A percentile compares a stretch with the other conserved stretches of the same genome.
These are phyloP conservation scores for Scalesia atractyloides DNA, from an alignment of 129 eudicot genomes.

Conservation along the genomic window DNA sequence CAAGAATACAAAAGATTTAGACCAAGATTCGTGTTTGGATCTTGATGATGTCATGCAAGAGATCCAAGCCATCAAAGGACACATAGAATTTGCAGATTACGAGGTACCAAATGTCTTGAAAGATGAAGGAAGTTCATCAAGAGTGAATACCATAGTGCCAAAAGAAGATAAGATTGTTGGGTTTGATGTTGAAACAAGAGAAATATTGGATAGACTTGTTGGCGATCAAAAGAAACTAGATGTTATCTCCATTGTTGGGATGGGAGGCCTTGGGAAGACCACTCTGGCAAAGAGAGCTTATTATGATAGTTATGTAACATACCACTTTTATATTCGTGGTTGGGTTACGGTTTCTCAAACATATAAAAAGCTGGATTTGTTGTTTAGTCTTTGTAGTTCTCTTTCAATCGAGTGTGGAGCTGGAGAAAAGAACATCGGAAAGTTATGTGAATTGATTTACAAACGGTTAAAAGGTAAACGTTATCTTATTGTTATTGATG, in stretches of 20 bases:
- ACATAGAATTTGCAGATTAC: neutral
- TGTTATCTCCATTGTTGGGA: slow-evolving; percentile 42
- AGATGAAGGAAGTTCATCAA: slow-evolving; percentile 7
- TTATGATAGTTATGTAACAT: slow-evolving; percentile 10
- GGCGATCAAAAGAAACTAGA: slow-evolving; percentile 20
- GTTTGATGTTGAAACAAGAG: slow-evolving; percentile 22
- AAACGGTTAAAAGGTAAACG: slow-evolving; percentile 28
- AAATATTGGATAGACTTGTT: slow-evolving; percentile 24
- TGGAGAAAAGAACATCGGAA: neutral
- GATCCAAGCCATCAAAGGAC: slow-evolving; percentile 7
- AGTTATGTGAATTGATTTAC: slow-evolving; percentile 25
- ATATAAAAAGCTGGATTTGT: slow-evolving; percentile 28
- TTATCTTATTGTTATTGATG: slow-evolving; percentile 47
- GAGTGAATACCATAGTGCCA: neutral
- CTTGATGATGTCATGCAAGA: slow-evolving; percentile 7
- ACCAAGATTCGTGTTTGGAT: neutral
- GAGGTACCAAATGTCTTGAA: slow-evolving; percentile 5
- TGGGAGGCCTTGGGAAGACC: slow-evolving; percentile 54
- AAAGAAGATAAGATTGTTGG: slow-evolving; percentile 31
- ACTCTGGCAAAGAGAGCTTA: slow-evolving; percentile 35
- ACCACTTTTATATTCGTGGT: slow-evolving; percentile 32
- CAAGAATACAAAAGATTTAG: neutral
- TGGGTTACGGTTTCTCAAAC: slow-evolving; percentile 36
- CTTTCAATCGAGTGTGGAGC: neutral
- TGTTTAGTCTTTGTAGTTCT: slow-evolving; percentile 17